Evolutionary conservation across 345 rosid genomes (phyloP).

Genomic region (Ceriops zippeliana): DNA sequence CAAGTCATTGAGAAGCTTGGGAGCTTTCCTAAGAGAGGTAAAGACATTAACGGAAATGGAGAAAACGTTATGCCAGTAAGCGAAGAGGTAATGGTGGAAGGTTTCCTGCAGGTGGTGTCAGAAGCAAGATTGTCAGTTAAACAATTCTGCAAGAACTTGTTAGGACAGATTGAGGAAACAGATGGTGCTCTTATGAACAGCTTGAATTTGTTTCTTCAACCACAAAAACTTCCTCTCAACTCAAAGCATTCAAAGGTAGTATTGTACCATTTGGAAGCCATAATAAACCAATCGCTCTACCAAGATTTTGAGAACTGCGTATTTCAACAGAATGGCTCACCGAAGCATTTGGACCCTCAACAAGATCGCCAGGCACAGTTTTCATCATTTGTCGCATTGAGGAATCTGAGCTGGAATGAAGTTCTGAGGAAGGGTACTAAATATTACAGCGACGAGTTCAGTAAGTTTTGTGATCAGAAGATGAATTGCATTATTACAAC

Average conservation of each 20-base stretch:
- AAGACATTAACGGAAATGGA: slow-evolving; percentile 29
- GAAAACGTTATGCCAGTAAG: slow-evolving; percentile 64
- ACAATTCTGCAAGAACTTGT: slow-evolving; percentile 80
- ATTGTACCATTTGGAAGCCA: slow-evolving; percentile 71
- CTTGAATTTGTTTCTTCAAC: slow-evolving; percentile 61
- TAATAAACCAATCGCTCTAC: slow-evolving; percentile 74
- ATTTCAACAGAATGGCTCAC: slow-evolving; percentile 75
- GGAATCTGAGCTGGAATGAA: slow-evolving; percentile 95
- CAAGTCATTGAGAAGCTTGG: slow-evolving; percentile 30
- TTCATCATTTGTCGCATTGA: slow-evolving; percentile 63
- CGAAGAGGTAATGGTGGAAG: slow-evolving; percentile 87
- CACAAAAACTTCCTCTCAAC: slow-evolving; percentile 54
- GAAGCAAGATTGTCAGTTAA: slow-evolving; percentile 91
- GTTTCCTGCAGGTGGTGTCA: slow-evolving; percentile 85
- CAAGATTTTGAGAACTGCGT: slow-evolving; percentile 86
- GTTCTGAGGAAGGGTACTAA: slow-evolving; percentile 88
- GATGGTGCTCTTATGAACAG: slow-evolving; percentile 50
- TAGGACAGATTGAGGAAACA: slow-evolving; percentile 65
- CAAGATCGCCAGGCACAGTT: slow-evolving; percentile 76
- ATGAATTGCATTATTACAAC: slow-evolving; percentile 82
- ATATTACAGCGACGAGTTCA: slow-evolving; percentile 87
- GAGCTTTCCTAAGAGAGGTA: slow-evolving; percentile 35
- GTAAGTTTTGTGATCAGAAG: slow-evolving; percentile 94
- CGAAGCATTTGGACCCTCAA: slow-evolving; percentile 64
- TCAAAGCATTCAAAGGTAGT: slow-evolving; percentile 68